Evolutionary conservation across 805 yeast species (phyloP), one percentile per base, ranked within the genome.

Genomic region (Ogataea philodendri): DNA sequence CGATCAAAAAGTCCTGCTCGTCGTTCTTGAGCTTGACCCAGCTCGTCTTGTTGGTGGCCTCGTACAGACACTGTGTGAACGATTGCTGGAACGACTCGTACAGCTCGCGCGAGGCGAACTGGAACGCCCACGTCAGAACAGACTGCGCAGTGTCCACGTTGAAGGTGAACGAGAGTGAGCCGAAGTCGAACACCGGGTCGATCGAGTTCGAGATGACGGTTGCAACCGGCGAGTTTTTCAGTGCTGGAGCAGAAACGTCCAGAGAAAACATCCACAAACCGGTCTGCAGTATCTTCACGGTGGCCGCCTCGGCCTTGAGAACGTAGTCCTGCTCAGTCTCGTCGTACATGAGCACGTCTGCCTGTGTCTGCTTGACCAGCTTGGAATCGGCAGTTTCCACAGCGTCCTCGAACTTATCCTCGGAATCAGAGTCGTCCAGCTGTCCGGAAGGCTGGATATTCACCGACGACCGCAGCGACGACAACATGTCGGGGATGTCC

Each of bases 141-240:
- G 55, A 49, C 2, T 58, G 55, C 5, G 57, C 68, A 4, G 61
- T 47, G 17, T 59, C 62, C 44, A 74, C 69, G 54, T 84, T 82
- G 69, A 85, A 87, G 9, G 82, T 70, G 46, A 87, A 82, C 1
- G 84, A 69, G 9, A 57, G 45, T 20, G 70, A 55, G 9, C 71
- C 77, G 42, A 66, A 69, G 52, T 80, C 77, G 54, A 84, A 80
- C n/a, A 72, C 67, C 2, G 93, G 86, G 51, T 73, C 78, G 59
- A 86, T 62, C 18, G 69, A 67, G 9, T 74, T 67, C 8, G 65
- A 54, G 15, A 82, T 55, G 3, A 54, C 55, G 4, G 69, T 56
- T 1, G 72, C 74, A 5, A 77, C 41, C 14, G 63, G 36, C 3
- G 55, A 46, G 4, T 53, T 49, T 2, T 47, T 47, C 5, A 49